Evolutionary conservation across 2,329 filamentous ascomycete species (phyloP), one percentile per base, ranked within the genome.

Genomic region (Zopfia rhizophila): DNA sequence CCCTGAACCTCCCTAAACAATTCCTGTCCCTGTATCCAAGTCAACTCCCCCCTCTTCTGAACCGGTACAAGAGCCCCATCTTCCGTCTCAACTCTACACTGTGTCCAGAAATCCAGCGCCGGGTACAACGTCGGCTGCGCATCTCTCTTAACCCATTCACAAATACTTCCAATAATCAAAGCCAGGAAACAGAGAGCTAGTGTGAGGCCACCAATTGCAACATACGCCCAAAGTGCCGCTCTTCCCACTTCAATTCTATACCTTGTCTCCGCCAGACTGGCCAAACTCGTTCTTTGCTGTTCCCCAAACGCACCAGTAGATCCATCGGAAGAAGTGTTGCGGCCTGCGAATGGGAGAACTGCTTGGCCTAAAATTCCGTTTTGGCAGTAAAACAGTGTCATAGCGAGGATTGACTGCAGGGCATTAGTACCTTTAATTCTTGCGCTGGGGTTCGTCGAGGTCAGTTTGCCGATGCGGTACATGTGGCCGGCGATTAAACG

Each of bases 371-470:
- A 36, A n/a, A 51, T 27, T 1, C 53, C 50, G 25, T 51, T 49
- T 24, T 56, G 51, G 32, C 51, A 54, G 32, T 54, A 51, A 38
- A 51, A 56, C 4, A 56, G 36, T 14, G 53, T 45, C 5, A 54
- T 51, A 8, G 29, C 50, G 10, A 56, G 28, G 30, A 54, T 14
- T 5, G 31, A 39, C 33, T 56, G 53, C 2, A 56, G 17, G 5
- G 52, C 45, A 27, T 56, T 56, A n/a, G 45, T 41, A 10, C 49
- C 52, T 24, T 46, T 53, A 5, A 40, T 7, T 2, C 43, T 32
- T 3, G 45, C 39, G 11, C 23, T 25, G 7, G 45, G 45, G 16
- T 45, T 45, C 5, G 19, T 33, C 10, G 39, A 18, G 28, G 46
- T 47, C 7, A 52, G 10, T 16, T 49, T 50, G 30, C 45, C 37